Conservation (phyloP, 2,329 filamentous ascomycete genomes). For the Fusarium cyanostomum region DNA sequence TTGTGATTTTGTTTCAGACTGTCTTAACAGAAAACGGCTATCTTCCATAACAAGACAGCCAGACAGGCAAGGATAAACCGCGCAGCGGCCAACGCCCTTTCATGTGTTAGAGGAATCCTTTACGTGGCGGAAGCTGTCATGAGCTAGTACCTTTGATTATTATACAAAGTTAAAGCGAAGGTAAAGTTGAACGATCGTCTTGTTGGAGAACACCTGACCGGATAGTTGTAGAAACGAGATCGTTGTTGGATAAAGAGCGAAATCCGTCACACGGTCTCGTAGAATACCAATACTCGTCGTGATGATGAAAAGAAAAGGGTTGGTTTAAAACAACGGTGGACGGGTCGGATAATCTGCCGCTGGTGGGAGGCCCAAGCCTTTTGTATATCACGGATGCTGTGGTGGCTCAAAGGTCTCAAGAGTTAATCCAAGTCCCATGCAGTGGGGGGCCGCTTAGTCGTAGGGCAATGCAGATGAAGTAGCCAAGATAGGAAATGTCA, state of each 20-base stretch:
- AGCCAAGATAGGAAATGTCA: constrained; percentile 53
- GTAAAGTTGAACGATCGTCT: constrained; percentile 8
- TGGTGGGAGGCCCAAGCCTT: constrained; percentile 42
- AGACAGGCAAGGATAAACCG: constrained; percentile 30
- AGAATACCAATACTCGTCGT: constrained; percentile 15
- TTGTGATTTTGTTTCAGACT: constrained; percentile 42
- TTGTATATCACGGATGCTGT: constrained; percentile 47
- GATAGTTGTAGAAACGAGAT: constrained; percentile 12
- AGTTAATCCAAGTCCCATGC: constrained; percentile 34
- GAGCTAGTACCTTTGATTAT: constrained; percentile 17
- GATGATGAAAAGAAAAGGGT: constrained; percentile 11
- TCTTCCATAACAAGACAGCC: constrained; percentile 52
- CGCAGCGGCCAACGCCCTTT: constrained; percentile 31
- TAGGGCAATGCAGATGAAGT: constrained; percentile 50
- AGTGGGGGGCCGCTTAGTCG: constrained; percentile 37
- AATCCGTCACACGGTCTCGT: constrained; percentile 8
- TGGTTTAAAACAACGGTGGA: constrained; percentile 17
- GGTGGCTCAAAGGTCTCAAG: constrained; percentile 38
- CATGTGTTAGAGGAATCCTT: constrained; percentile 12
- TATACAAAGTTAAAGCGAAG: constrained; percentile 23
- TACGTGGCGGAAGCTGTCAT: background rate
- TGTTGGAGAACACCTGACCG: background rate
- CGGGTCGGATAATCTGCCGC: constrained; percentile 22
- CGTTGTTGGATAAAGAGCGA: constrained; percentile 26
- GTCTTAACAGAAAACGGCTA: constrained; percentile 48